Evolutionary conservation across 148 eudicot genomes (phyloP).

Genomic region (Silene conica): DNA sequence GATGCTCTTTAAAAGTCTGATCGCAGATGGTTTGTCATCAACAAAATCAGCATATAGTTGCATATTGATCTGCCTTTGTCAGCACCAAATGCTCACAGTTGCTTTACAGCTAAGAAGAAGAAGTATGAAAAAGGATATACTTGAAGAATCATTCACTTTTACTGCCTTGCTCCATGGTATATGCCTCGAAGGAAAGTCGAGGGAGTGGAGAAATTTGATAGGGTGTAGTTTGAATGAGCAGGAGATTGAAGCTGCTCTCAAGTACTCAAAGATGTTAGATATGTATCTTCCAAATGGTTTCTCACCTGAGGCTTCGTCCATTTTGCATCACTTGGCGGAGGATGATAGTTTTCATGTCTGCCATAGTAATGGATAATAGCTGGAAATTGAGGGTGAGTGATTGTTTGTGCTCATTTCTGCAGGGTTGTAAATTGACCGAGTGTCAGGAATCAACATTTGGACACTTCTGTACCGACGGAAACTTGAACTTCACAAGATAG

Average conservation of each 20-base stretch:
- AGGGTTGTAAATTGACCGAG: background rate
- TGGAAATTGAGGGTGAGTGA: background rate
- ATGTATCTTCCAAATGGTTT: constrained; percentile 38
- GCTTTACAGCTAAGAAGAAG: constrained; percentile 59
- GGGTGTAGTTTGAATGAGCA: constrained; percentile 44
- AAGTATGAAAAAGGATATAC: constrained; percentile 38
- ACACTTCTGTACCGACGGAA: background rate
- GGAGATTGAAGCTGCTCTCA: constrained; percentile 47
- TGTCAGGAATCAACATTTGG: background rate
- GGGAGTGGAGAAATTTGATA: constrained; percentile 63
- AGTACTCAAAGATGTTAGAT: constrained; percentile 55
- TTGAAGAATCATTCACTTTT: constrained; percentile 52
- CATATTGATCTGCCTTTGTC: constrained; percentile 75
- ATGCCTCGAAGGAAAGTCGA: constrained; percentile 63
- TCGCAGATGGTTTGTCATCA: constrained; percentile 51
- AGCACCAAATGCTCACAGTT: constrained; percentile 47
- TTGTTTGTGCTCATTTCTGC: background rate
- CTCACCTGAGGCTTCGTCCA: constrained; percentile 45
- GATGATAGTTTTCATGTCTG: constrained; percentile 30
- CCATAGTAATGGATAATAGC: background rate
- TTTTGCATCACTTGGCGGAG: constrained; percentile 55
- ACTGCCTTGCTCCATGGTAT: constrained; percentile 65
- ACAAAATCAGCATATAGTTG: constrained; percentile 59
- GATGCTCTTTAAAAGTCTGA: constrained; percentile 40
- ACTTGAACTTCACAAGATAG: background rate